These are phyloP conservation scores for Mycosarcoma mackinlayi DNA, from an alignment of 1,284 basidiomycete species.

Conservation along the genomic window DNA sequence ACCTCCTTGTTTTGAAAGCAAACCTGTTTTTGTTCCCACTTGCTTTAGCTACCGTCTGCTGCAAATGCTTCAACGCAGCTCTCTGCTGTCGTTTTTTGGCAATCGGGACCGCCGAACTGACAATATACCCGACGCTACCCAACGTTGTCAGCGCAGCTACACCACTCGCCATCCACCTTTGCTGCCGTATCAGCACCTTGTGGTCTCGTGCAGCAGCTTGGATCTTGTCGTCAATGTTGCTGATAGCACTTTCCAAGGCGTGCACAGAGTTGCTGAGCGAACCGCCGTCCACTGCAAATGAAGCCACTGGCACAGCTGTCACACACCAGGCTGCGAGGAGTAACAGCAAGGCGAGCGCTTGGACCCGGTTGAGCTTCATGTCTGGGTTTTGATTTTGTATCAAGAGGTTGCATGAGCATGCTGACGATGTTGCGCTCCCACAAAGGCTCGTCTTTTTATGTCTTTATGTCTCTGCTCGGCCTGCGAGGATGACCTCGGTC, in stretches of 20 bases:
- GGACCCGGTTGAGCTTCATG: neutral
- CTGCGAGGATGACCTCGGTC: no score
- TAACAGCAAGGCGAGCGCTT: no score
- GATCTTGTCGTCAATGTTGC: conserved; percentile 12
- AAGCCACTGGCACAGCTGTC: neutral
- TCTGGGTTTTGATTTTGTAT: no score
- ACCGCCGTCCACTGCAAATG: neutral
- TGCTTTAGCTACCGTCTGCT: conserved; percentile 1
- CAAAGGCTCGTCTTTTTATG: no score
- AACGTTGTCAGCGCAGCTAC: conserved; percentile 7
- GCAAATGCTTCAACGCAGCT: neutral
- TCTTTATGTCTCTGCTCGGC: no score
- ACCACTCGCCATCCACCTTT: neutral
- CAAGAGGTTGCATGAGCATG: no score
- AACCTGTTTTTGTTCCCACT: no score
- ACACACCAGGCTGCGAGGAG: neutral
- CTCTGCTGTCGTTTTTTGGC: neutral
- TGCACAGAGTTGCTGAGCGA: conserved; percentile 3
- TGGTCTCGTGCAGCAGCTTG: neutral
- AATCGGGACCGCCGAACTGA: conserved; percentile 6
- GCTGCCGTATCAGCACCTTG: neutral
- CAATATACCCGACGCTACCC: conserved; percentile 11
- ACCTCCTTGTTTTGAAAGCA: neutral
- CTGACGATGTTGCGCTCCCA: no score
- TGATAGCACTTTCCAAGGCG: conserved; percentile 9